Evolutionary conservation across 306 rosid species (phyloP).

Genomic region (Ceratonia siliqua): DNA sequence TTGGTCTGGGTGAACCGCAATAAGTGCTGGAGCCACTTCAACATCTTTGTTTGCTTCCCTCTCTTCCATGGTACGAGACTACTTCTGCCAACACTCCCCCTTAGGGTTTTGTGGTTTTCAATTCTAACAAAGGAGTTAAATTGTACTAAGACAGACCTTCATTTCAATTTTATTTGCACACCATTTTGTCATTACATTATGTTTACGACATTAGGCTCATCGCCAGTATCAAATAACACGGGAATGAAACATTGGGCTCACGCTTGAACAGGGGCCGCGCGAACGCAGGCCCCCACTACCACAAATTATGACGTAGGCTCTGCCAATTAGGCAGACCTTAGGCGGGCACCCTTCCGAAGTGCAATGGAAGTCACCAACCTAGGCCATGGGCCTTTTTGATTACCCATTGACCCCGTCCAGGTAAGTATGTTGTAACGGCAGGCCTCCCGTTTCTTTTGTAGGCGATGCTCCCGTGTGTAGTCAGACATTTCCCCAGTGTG

Average conservation of each 20-base stretch:
- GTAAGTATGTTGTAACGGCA: conserved; percentile 23
- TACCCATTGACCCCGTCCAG: conserved; percentile 52
- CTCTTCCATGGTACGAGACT: conserved; percentile 36
- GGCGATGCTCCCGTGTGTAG: not conserved
- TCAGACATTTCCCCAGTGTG: not conserved
- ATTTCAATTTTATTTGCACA: no score
- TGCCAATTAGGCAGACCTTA: conserved; percentile 55
- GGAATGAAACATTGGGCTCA: no score
- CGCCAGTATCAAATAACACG: no score
- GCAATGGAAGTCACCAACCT: conserved; percentile 51
- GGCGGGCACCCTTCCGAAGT: conserved; percentile 47
- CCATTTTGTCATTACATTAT: no score
- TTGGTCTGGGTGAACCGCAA: conserved; percentile 70
- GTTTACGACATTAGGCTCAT: no score
- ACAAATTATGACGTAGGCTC: conserved; percentile 69
- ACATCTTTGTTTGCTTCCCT: conserved; percentile 55
- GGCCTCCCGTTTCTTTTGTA: not conserved
- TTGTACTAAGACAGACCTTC: no score
- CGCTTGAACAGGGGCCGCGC: conserved; percentile 25
- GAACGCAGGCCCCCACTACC: conserved; percentile 54
- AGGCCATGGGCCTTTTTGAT: conserved; percentile 41
- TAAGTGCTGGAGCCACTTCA: conserved; percentile 84
- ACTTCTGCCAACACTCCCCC: no score
- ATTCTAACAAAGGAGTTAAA: no score
- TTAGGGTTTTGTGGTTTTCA: not conserved